These are phyloP conservation scores for Cryptococcus sp. DNA, from an alignment of 1,284 basidiomycete species.

Conservation along the genomic window DNA sequence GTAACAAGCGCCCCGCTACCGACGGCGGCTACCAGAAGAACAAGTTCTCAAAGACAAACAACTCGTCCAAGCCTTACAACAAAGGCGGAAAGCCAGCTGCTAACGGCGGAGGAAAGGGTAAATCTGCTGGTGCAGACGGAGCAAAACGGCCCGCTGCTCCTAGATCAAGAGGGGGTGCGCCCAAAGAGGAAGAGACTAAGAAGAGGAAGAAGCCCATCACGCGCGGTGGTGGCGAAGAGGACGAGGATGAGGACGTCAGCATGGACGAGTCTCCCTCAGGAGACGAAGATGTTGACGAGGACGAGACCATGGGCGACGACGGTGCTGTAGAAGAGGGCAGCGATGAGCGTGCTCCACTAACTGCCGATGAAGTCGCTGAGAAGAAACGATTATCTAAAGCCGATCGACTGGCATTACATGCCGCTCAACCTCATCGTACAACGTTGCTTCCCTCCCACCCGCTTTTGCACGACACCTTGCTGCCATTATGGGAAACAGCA, in stretches of 20 bases:
- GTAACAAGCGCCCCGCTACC: slow-evolving; percentile 5
- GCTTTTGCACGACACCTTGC: slow-evolving; percentile 67
- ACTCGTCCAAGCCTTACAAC: not conserved
- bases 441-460: slow-evolving; percentile 75
- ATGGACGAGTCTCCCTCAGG: slow-evolving; percentile 22
- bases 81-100: slow-evolving; percentile 1
- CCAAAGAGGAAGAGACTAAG: slow-evolving; percentile 24
- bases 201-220: slow-evolving; percentile 43
- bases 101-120: not conserved
- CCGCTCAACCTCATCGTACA: slow-evolving; percentile 57
- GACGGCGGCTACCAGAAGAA: not conserved
- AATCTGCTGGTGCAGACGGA: not conserved
- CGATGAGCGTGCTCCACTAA: not conserved
- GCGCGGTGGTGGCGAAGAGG: slow-evolving; percentile 40
- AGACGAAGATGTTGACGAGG: slow-evolving; percentile 21
- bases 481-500: slow-evolving; percentile 74
- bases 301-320: slow-evolving; percentile 1
- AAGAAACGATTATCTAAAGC: slow-evolving; percentile 37
- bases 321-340: slow-evolving; percentile 6
- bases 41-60: slow-evolving; percentile 7
- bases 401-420: slow-evolving; percentile 47
- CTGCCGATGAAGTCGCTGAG: slow-evolving; percentile 24
- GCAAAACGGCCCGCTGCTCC: slow-evolving; percentile 13
- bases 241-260: slow-evolving; percentile 28
- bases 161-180: slow-evolving; percentile 2